Conservation (phyloP, 2,329 filamentous ascomycete genomes). For the Aspergillus sergii region DNA sequence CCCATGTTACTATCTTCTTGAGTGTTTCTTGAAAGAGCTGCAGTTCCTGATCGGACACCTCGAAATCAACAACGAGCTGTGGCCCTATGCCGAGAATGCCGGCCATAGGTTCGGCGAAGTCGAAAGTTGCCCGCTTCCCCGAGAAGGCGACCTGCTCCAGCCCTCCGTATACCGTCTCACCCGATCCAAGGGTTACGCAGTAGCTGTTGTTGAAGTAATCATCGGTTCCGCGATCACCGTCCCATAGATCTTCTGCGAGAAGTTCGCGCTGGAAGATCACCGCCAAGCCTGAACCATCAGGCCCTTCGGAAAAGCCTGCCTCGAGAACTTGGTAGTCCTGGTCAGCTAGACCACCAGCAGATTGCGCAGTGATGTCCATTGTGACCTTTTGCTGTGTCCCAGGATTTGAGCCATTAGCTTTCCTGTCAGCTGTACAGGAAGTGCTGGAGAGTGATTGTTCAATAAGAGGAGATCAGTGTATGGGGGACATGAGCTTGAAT, state of each 20-base stretch:
- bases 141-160: neutral
- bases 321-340: neutral
- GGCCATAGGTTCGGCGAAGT: neutral
- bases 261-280: neutral
- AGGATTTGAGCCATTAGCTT: too few relatives aligned
- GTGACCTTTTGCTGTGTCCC: too few relatives aligned
- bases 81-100: neutral
- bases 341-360: neutral
- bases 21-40: neutral
- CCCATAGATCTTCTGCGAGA: neutral
- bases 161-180: neutral
- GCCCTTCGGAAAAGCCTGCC: neutral
- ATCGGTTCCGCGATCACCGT: neutral
- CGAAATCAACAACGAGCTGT: neutral
- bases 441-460: too few relatives aligned
- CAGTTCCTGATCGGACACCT: neutral
- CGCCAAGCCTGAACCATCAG: neutral
- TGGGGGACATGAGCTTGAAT: rapidly evolving
- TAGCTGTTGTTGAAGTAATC: conserved; percentile 1
- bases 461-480: too few relatives aligned
- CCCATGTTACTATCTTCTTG: neutral
- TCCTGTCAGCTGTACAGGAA: too few relatives aligned
- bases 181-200: neutral
- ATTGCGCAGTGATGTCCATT: neutral
- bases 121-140: neutral